Percentiles rank a stretch among this genome's conserved stretches.
Conservation (phyloP, 73 alveolate genomes). For the Effrenium voratum region DNA sequence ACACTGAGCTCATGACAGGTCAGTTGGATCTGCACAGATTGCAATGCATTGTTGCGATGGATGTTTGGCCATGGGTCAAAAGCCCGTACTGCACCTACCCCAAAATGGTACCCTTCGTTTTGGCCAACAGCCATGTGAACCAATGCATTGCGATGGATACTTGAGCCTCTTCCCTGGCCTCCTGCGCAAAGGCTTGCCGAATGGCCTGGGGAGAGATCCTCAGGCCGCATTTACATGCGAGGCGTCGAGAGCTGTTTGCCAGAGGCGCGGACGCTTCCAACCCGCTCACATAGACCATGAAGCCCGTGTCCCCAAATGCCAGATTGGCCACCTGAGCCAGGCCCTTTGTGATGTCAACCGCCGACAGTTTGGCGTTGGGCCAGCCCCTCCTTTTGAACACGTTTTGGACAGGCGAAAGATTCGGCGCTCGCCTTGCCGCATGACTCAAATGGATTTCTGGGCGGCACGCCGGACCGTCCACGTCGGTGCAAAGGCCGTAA, state of each 20-base stretch:
- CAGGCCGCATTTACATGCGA: not conserved
- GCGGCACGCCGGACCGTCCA: conserved; percentile 16
- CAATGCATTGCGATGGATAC: too few species aligned
- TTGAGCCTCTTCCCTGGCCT: not conserved
- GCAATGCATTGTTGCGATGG: too few species aligned
- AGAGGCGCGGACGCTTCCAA: not conserved
- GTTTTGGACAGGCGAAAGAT: too few species aligned
- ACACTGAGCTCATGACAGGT: not conserved
- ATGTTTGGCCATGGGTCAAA: too few species aligned
- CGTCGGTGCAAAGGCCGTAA: conserved; percentile 17
- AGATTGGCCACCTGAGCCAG: conserved; percentile 33
- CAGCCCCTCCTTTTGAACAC: too few species aligned
- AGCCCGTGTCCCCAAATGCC: conserved; percentile 48
- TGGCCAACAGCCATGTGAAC: too few species aligned
- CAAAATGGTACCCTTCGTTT: too few species aligned
- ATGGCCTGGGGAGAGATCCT: conserved; percentile 33
- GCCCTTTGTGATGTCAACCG: too few species aligned
- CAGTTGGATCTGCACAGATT: conserved; percentile 34
- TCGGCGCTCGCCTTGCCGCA: too few species aligned
- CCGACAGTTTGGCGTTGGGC: too few species aligned
- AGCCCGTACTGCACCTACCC: too few species aligned
- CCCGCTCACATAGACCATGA: conserved; percentile 29
- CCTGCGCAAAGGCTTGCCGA: conserved; percentile 23
- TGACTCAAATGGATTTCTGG: too few species aligned
- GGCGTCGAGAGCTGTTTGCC: not conserved